Base-by-base conservation (phyloP, 106 monocot genomes). In the Dendrobium chrysotoxum region DNA sequence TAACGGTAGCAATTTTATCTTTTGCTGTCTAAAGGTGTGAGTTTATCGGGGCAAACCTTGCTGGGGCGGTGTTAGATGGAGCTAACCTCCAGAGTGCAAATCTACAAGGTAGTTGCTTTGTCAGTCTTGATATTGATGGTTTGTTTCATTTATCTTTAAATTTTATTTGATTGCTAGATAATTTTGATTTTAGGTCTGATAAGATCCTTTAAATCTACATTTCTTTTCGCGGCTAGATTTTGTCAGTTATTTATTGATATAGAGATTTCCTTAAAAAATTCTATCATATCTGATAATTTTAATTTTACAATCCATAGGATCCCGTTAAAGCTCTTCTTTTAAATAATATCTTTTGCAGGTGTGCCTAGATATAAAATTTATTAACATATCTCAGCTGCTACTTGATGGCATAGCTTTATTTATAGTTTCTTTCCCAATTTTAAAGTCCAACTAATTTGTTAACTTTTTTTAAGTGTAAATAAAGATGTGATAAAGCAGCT, bases 31-130 rank as follows among this genome's bases (percentile, higher is more conserved):
- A 77, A 81, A 98, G 97, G 75, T 98, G 97, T 83, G 94, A 98
- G 70, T 88, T 98, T 79, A 81, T 88, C 81, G 94, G 97, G 68
- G 94, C 97, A 79, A 94, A 94, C 80, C 91, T 98, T 79, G 40
- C 75, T 75, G 89, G 86, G 81, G 92, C 90, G 82, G 30, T 89
- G 58, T 84, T 98, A 80, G 88, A 89, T 83, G 77, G 91, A 83
- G 94, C 97, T 73, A 92, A 91, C 81, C 94, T 98, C 79, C 94
- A 91, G 71, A 98, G 97, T 88, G 97, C 92, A 79, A 98, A 98
- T 82, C 85, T 98, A 31, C 94, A 94, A 91, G 97, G 94, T 98
- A 68, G 20, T 28, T 47, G 42, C 40, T 78, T 45, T 81, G 2
- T 38, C 42, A 40, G 4, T 66, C 26, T 47, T 76, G 2, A 1